phyloP scores from a whole-genome alignment of 345 rosid species.

The Dimocarpus longan region DNA sequence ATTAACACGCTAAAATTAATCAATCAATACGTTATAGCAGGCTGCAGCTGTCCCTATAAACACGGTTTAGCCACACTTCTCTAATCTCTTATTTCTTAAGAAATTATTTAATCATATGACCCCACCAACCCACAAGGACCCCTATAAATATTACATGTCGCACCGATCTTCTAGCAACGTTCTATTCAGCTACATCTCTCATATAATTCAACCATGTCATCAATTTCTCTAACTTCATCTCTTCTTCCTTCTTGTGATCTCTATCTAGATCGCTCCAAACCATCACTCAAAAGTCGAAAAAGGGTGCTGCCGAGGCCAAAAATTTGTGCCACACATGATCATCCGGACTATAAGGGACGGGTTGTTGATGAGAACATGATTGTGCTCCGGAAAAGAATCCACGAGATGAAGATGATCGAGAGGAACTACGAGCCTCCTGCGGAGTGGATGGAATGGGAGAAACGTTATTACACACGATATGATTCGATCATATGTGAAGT shows the following conservation, averaged over 20 bases:
- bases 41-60: background rate
- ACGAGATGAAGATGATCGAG: slow-evolving; percentile 66
- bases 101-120: background rate
- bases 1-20: background rate
- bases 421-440: slow-evolving; percentile 64
- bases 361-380: slow-evolving; percentile 66
- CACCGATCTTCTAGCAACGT: background rate
- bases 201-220: background rate
- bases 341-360: slow-evolving; percentile 31
- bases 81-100: background rate
- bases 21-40: background rate
- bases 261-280: too few species aligned
- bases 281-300: too few species aligned
- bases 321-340: too few species aligned
- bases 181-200: too few species aligned
- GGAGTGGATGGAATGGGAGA: slow-evolving; percentile 80
- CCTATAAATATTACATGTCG: background rate
- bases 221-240: background rate
- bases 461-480: slow-evolving; percentile 48
- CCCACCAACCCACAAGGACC: background rate
- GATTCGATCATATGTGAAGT: slow-evolving; percentile 52
- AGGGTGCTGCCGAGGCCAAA: too few species aligned
- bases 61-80: background rate
- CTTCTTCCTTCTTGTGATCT: background rate
- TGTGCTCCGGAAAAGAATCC: slow-evolving; percentile 56